Evolutionary conservation across 306 rosid genomes (phyloP).

Genomic region (Phaseolus lunatus): DNA sequence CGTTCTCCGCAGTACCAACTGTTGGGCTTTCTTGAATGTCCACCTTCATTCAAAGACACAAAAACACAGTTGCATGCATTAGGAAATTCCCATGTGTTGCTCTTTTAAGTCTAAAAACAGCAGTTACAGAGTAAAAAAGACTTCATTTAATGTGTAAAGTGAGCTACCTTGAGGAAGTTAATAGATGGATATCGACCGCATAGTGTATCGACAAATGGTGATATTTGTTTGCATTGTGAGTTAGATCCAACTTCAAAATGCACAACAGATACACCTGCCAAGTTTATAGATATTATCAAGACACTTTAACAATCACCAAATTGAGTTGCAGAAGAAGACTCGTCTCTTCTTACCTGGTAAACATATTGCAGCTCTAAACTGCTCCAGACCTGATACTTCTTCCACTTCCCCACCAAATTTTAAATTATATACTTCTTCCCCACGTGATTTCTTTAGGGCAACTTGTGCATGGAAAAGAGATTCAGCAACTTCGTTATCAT

Average conservation of each 20-base stretch:
- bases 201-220: constrained; percentile 75
- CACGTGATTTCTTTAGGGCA: constrained; percentile 89
- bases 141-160: not conserved
- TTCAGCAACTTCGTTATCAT: constrained; percentile 85
- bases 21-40: constrained; percentile 67
- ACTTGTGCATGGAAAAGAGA: constrained; percentile 84
- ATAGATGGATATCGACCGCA: constrained; percentile 85
- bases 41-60: constrained; percentile 64
- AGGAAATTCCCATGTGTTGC: constrained; percentile 25
- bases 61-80: constrained; percentile 4
- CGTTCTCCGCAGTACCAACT: constrained; percentile 74
- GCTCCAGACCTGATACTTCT: constrained; percentile 78
- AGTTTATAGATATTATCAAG: constrained; percentile 4
- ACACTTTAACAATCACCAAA: not conserved
- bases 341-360: constrained; percentile 60
- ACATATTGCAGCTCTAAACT: constrained; percentile 78
- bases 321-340: constrained; percentile 14
- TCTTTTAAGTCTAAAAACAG: not conserved
- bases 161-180: constrained; percentile 83
- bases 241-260: constrained; percentile 80
- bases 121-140: not conserved
- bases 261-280: constrained; percentile 82
- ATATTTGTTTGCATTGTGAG: constrained; percentile 75
- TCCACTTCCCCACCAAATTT: constrained; percentile 95
- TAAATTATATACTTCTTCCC: constrained; percentile 82